Percentiles rank a stretch among this genome's conserved stretches.
Evolutionary conservation across 345 rosid species (phyloP).

Genomic region (Orychophragmus violaceus): DNA sequence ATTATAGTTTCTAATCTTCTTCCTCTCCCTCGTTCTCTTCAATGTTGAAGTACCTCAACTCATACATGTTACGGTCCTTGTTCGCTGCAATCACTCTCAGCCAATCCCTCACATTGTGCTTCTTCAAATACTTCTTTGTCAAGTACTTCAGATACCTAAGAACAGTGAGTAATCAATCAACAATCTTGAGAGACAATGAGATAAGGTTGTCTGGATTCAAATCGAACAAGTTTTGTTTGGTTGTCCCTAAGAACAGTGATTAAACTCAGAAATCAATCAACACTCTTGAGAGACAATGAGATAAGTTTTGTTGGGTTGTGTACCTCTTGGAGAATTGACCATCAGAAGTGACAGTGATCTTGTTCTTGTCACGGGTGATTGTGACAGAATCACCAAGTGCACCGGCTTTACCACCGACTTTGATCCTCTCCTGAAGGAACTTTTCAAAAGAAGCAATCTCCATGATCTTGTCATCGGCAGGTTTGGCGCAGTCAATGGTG

Average conservation of each 20-base stretch:
- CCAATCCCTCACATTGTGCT: conserved; percentile 94
- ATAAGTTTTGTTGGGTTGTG: too few relatives aligned
- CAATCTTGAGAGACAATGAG: too few relatives aligned
- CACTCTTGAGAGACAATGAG: too few relatives aligned
- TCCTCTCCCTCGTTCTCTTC: conserved; percentile 94
- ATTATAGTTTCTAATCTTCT: conserved; percentile 49
- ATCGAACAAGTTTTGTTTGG: too few relatives aligned
- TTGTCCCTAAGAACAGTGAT: conserved; percentile 42
- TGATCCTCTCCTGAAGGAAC: conserved; percentile 80
- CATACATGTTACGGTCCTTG: conserved; percentile 80
- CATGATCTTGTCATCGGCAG: conserved; percentile 45
- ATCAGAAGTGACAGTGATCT: conserved; percentile 63
- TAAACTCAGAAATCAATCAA: background rate
- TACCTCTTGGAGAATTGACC: conserved; percentile 77
- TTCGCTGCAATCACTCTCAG: conserved; percentile 82
- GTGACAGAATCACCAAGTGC: conserved; percentile 58
- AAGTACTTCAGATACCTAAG: conserved; percentile 75
- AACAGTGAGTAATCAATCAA: background rate
- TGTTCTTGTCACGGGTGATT: conserved; percentile 55
- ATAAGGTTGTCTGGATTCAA: too few relatives aligned
- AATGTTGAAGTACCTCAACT: conserved; percentile 90
- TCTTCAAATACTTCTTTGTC: conserved; percentile 89
- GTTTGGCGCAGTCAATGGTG: conserved; percentile 34
- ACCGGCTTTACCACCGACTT: conserved; percentile 80
- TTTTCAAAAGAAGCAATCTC: conserved; percentile 73